These are phyloP conservation scores for Reticulascus tulasneorum DNA, from an alignment of 2,329 filamentous ascomycete species.

Conservation along the genomic window DNA sequence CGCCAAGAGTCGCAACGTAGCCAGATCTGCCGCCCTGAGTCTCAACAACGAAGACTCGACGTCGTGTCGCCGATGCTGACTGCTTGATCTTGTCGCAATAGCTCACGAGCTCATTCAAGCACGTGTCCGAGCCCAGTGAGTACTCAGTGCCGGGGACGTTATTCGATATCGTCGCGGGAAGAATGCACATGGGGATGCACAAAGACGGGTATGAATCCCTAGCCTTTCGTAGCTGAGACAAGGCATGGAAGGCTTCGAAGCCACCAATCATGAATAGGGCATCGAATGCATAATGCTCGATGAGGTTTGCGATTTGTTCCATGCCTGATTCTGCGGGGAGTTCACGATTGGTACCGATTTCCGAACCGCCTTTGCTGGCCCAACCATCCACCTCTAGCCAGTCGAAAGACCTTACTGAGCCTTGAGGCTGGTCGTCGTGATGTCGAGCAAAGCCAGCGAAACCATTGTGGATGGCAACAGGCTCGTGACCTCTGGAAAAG, in stretches of 20 bases:
- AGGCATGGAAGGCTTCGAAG: conserved; percentile 92
- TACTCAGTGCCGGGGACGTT: conserved; percentile 98
- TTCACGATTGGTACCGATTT: conserved; percentile 96
- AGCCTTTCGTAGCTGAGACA: conserved; percentile 81
- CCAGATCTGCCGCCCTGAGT: conserved; percentile 94
- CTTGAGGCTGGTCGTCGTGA: conserved; percentile 75
- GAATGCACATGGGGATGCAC: conserved; percentile 84
- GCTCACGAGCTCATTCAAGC: conserved; percentile 86
- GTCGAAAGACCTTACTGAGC: conserved; percentile 77
- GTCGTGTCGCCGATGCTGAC: conserved; percentile 87
- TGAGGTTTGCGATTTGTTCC: conserved; percentile 74
- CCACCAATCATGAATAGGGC: conserved; percentile 89
- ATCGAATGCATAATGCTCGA: conserved; percentile 84
- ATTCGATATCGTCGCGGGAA: conserved; percentile 97
- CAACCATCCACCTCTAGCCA: conserved; percentile 95
- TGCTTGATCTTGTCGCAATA: conserved; percentile 99
- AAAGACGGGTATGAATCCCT: conserved; percentile 75
- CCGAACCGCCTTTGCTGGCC: conserved; percentile 94
- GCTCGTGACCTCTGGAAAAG: conserved; percentile 84
- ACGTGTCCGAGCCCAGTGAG: conserved; percentile 93
- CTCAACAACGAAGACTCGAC: conserved; percentile 95
- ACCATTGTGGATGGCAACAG: conserved; percentile 91
- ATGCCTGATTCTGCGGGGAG: conserved; percentile 83
- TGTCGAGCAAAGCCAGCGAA: conserved; percentile 93
- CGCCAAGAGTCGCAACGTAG: conserved; percentile 87